phyloP scores from a whole-genome alignment of 2,329 filamentous ascomycete genomes.

The Neocatenulostroma microsporum region DNA sequence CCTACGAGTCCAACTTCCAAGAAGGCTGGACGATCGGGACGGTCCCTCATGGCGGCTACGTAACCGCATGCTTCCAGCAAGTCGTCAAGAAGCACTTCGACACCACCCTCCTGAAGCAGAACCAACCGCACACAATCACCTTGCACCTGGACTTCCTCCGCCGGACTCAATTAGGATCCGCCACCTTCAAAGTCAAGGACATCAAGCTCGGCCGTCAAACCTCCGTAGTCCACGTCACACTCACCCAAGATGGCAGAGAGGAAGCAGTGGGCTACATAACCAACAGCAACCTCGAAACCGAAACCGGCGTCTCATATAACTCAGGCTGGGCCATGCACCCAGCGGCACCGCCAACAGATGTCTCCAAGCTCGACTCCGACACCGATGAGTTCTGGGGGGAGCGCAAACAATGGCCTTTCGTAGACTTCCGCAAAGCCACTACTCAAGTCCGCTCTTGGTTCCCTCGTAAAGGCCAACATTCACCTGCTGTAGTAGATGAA shows the following conservation, averaged over 20 bases:
- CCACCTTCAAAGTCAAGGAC: slow-evolving; percentile 52
- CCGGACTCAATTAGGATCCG: slow-evolving; percentile 52
- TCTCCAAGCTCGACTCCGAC: slow-evolving; percentile 36
- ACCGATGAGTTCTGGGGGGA: slow-evolving; percentile 43
- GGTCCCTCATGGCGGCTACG: slow-evolving; percentile 67
- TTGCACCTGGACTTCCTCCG: slow-evolving; percentile 60
- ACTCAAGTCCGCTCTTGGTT: slow-evolving; percentile 47
- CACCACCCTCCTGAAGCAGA: slow-evolving; percentile 49
- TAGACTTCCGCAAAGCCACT: slow-evolving; percentile 43
- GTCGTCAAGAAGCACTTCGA: slow-evolving; percentile 53
- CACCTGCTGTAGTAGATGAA: slow-evolving; percentile 47
- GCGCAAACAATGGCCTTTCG: slow-evolving; percentile 37
- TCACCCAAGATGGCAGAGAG: slow-evolving; percentile 46
- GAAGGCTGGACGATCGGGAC: slow-evolving; percentile 57
- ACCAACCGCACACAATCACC: slow-evolving; percentile 56
- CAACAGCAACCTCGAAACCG: slow-evolving; percentile 53
- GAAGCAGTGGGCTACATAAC: slow-evolving; percentile 59
- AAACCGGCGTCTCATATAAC: slow-evolving; percentile 49
- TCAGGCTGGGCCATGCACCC: slow-evolving; percentile 50
- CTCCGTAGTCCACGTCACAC: slow-evolving; percentile 55
- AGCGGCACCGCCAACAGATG: slow-evolving; percentile 34
- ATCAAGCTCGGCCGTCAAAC: slow-evolving; percentile 58
- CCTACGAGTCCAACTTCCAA: slow-evolving; percentile 49
- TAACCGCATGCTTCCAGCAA: slow-evolving; percentile 55
- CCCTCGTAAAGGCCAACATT: slow-evolving; percentile 39